phyloP scores from a whole-genome alignment of 2,329 filamentous ascomycete species.

The Macrophomina tecta region DNA sequence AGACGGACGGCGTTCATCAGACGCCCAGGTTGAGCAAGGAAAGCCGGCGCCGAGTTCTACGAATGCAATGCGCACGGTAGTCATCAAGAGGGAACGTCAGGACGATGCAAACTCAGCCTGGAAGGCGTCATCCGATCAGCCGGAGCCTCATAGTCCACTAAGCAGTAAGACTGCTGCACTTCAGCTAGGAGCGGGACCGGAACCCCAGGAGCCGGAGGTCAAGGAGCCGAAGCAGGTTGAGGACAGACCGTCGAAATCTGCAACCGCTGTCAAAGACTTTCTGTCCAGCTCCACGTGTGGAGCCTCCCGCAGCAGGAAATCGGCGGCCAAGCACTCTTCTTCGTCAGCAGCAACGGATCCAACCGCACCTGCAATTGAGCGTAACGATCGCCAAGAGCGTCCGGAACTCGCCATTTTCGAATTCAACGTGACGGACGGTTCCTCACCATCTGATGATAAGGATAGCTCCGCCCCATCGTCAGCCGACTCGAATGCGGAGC shows the following conservation, averaged over 20 bases:
- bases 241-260: conserved; percentile 38
- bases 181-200: conserved; percentile 28
- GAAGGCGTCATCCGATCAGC: conserved; percentile 34
- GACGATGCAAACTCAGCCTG: conserved; percentile 35
- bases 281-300: conserved; percentile 37
- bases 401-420: conserved; percentile 46
- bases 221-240: not conserved
- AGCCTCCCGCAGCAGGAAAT: conserved; percentile 35
- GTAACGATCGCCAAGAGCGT: conserved; percentile 28
- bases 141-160: conserved; percentile 41
- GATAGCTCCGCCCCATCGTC: conserved; percentile 28
- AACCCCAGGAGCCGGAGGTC: conserved; percentile 32
- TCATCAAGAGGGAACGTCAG: conserved; percentile 39
- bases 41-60: conserved; percentile 26
- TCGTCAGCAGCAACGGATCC: conserved; percentile 20
- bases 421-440: conserved; percentile 38
- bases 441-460: conserved; percentile 36
- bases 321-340: conserved; percentile 23
- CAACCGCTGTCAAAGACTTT: conserved; percentile 40
- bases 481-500: conserved; percentile 18
- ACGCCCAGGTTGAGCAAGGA: conserved; percentile 34
- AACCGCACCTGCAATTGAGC: conserved; percentile 27
- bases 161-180: conserved; percentile 39
- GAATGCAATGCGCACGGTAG: conserved; percentile 23
- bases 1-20: conserved; percentile 28